Evolutionary conservation across 2,329 filamentous ascomycete species (phyloP).

Genomic region (Diplodia sapinea): DNA sequence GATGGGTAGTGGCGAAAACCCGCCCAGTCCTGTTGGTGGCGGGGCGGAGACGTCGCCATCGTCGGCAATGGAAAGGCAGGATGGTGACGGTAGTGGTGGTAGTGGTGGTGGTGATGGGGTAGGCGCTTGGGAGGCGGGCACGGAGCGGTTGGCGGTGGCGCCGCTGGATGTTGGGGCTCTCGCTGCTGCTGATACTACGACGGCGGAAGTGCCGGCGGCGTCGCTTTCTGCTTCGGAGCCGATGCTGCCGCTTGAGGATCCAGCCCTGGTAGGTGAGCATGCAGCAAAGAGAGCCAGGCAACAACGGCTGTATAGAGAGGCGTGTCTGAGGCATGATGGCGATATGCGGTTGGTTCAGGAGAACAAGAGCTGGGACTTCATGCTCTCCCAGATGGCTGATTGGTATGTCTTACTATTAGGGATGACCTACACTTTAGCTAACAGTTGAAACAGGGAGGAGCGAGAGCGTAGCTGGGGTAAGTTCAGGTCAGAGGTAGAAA

Average conservation of each 20-base stretch:
- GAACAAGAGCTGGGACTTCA: constrained; percentile 50
- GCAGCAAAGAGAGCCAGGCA: constrained; percentile 64
- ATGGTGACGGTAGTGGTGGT: not conserved
- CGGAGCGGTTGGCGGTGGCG: not conserved
- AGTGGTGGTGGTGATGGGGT: not conserved
- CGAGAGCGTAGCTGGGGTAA: constrained; percentile 37
- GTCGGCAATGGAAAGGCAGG: not conserved
- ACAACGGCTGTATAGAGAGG: constrained; percentile 60
- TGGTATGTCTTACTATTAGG: constrained; percentile 38
- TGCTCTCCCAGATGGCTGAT: constrained; percentile 51
- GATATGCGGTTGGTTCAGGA: constrained; percentile 40
- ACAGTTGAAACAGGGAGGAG: constrained; percentile 31
- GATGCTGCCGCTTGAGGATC: constrained; percentile 67
- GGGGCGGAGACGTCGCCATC: not conserved
- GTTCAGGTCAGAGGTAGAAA: constrained; percentile 32
- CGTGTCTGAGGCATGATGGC: constrained; percentile 46
- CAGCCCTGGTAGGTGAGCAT: constrained; percentile 69
- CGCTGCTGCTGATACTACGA: constrained; percentile 24
- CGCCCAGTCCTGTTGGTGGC: not conserved
- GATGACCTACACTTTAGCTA: not conserved
- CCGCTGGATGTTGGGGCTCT: constrained; percentile 24
- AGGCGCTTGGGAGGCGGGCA: not conserved
- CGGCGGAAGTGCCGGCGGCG: not conserved
- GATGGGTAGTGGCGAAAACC: not conserved
- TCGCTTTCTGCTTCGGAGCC: constrained; percentile 33